Evolutionary conservation across 768 basidiomycete genomes (phyloP).

Genomic region (Lactarius quietus): DNA sequence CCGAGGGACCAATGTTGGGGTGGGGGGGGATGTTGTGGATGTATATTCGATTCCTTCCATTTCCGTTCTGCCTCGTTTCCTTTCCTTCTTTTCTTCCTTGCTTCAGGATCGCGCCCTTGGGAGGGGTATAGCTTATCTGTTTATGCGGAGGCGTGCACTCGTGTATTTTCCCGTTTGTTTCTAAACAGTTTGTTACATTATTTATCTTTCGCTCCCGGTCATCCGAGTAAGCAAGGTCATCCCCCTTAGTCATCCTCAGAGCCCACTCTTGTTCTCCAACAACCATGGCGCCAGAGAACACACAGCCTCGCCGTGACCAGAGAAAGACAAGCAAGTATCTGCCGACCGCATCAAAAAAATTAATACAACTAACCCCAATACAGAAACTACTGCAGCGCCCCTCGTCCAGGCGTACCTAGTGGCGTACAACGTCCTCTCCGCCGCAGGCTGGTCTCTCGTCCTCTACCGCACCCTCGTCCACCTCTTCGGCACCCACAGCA

Average conservation of each 20-base stretch:
- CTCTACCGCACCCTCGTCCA: constrained; percentile 23
- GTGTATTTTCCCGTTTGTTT: constrained; percentile 4
- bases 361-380: not conserved
- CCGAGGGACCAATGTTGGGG: constrained; percentile 18
- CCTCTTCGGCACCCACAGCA: constrained; percentile 2
- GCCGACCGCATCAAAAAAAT: not conserved
- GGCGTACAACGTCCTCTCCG: constrained; percentile 25
- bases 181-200: constrained; percentile 1
- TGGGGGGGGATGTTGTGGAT: not conserved
- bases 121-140: constrained; percentile 10
- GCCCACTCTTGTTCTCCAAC: not conserved
- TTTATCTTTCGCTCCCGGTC: constrained; percentile 6
- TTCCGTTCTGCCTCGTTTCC: not conserved
- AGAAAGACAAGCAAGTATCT: not conserved
- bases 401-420: constrained; percentile 27
- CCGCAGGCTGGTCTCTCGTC: constrained; percentile 19
- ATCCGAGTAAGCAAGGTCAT: too few species aligned
- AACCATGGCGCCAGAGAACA: not conserved
- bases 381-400: constrained; percentile 1
- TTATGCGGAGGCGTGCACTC: constrained; percentile 5
- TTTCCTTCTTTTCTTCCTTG: constrained; percentile 4
- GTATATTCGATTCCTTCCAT: constrained; percentile 12
- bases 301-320: not conserved
- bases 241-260: not conserved
- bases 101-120: not conserved